These are phyloP conservation scores for Globisporangium nunn DNA, from an alignment of 352 stramenopile genomes.

Conservation along the genomic window DNA sequence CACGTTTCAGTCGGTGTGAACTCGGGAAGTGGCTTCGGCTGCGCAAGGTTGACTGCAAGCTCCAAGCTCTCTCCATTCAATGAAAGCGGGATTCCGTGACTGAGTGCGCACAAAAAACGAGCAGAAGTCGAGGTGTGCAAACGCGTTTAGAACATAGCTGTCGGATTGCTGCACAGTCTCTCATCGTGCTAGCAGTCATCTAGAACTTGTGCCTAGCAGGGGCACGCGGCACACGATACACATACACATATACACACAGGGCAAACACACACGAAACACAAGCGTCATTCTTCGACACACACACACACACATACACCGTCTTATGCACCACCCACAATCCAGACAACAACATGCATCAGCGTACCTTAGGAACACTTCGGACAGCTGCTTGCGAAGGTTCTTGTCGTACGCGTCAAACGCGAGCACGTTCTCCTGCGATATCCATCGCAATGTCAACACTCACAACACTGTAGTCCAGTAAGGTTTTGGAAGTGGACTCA, in stretches of 20 bases:
- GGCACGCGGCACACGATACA: conserved; percentile 1
- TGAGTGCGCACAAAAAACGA: conserved; percentile 7
- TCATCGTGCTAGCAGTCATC: neutral
- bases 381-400: conserved; percentile 63
- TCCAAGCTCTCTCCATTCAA: conserved; percentile 21
- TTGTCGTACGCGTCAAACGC: conserved; percentile 89
- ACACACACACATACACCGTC: conserved; percentile 9
- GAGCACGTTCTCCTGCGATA: conserved; percentile 89
- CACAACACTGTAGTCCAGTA: no score
- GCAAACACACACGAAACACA: neutral
- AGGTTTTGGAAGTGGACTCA: conserved; percentile 13
- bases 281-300: neutral
- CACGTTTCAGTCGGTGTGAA: conserved; percentile 26
- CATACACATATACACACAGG: conserved; percentile 4
- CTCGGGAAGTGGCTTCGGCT: conserved; percentile 28
- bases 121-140: neutral
- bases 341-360: conserved; percentile 7
- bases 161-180: neutral
- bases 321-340: neutral
- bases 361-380: conserved; percentile 76
- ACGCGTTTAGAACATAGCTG: neutral
- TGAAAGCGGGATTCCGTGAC: conserved; percentile 57
- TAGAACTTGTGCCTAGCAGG: conserved; percentile 11
- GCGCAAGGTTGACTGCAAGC: conserved; percentile 37
- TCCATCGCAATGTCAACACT: neutral